Base-by-base conservation (phyloP, 306 rosid genomes). In the Alnus rubra region DNA sequence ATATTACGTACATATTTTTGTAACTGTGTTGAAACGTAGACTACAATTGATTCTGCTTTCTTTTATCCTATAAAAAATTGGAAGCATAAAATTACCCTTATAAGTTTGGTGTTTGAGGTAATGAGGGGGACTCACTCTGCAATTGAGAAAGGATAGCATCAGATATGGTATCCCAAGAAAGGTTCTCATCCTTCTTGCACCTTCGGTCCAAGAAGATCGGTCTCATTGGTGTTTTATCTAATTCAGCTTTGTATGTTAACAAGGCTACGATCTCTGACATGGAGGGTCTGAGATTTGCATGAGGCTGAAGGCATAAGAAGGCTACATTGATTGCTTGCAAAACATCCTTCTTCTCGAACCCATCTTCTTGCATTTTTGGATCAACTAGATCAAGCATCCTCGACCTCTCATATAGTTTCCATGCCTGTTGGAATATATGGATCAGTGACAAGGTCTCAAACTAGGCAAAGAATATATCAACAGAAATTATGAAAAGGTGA, bases 251-350 rank as follows among this genome's bases (percentile, higher is more conserved):
- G 88, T 83, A 85, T 78, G 97, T 88, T 81, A 89, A 79, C 87
- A 89, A 74, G 73, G 97, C 91, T 15, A 91, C 97, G 2, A 91
- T 87, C 81, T 88, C 89, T 74, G 97, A 94, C 97, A 94, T 92
- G 1, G 93, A 95, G 39, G 97, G 97, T 72, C 98, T 87, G 62
- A 87, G 70, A 74, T 85, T 83, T 52, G 91, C 86, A 50, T 86
- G 93, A 47, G 97, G 86, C 76, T 94, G 93, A 76, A 92, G 92
- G 73, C 97, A 92, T 10, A 91, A 70, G 68, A 92, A 86, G 53
- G 93, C 93, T 35, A 92, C 93, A 28, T 92, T 87, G 78, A 87
- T 87, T 82, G 90, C 87, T 62, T 88, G 92, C 90, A 83, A 64
- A 10, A 89, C 91, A 84, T 91, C 92, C 82, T 85, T 84, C 71